A percentile compares a stretch with the other conserved stretches of the same genome.
Evolutionary conservation across 2,329 filamentous ascomycete species (phyloP).

Genomic region (Penicillium paneum): DNA sequence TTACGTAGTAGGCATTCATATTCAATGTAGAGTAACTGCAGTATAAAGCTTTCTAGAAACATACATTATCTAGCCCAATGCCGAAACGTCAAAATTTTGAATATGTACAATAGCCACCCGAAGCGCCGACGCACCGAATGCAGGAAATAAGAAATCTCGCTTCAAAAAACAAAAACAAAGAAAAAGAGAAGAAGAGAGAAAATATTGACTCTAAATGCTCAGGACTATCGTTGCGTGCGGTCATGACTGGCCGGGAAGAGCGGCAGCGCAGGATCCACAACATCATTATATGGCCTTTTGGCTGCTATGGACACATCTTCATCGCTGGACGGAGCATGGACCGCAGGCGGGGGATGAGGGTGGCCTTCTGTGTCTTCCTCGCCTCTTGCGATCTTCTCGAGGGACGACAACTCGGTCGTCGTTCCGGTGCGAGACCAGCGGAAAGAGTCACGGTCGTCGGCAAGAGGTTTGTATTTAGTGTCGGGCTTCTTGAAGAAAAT

Average conservation of each 20-base stretch:
- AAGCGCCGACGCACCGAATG: constrained; percentile 1
- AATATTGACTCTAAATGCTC: background rate
- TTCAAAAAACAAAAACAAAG: background rate
- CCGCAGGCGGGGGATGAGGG: background rate
- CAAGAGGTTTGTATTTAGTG: constrained; percentile 90
- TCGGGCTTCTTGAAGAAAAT: constrained; percentile 92
- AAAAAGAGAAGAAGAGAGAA: background rate
- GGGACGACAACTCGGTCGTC: constrained; percentile 81
- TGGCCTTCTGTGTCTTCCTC: constrained; percentile 50
- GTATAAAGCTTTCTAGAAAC: background rate
- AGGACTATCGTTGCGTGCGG: background rate
- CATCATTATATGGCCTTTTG: constrained; percentile 7
- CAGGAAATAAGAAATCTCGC: background rate
- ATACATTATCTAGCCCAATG: background rate
- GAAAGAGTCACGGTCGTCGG: constrained; percentile 90
- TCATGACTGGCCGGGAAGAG: constrained; percentile 4
- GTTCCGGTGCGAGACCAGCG: constrained; percentile 80
- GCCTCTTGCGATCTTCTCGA: constrained; percentile 82
- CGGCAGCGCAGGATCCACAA: constrained; percentile 8
- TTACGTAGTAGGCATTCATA: background rate
- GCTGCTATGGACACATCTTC: constrained; percentile 9
- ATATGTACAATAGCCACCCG: background rate
- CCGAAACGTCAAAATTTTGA: background rate
- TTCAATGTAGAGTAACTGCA: background rate
- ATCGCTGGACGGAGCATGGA: constrained; percentile 4